Evolutionary conservation across 148 eudicot genomes (phyloP).

Genomic region (Agrostemma githago): DNA sequence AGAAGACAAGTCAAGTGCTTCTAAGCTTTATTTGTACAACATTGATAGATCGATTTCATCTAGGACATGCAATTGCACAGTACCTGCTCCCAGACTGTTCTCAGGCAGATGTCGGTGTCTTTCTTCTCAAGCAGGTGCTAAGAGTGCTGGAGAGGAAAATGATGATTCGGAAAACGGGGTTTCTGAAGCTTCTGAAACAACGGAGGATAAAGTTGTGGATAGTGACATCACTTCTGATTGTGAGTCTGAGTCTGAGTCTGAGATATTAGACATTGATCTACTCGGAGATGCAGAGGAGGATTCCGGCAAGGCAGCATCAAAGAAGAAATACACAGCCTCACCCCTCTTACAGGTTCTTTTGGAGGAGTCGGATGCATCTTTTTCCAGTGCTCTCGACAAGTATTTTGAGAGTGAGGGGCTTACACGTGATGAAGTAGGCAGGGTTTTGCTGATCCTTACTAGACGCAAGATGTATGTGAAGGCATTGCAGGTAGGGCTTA

Average conservation of each 20-base stretch:
- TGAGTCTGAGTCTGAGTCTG: constrained; percentile 33
- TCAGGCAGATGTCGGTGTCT: constrained; percentile 28
- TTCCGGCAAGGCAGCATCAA: constrained; percentile 15
- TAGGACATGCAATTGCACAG: constrained; percentile 22
- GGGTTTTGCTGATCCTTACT: constrained; percentile 37
- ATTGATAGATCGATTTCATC: constrained; percentile 23
- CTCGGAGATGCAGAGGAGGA: constrained; percentile 32
- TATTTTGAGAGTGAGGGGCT: constrained; percentile 53
- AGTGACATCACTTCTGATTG: constrained; percentile 26
- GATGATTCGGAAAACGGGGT: constrained; percentile 74
- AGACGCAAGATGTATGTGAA: constrained; percentile 42
- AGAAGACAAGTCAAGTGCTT: constrained; percentile 27
- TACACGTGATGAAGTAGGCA: constrained; percentile 20
- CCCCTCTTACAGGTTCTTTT: constrained; percentile 35
- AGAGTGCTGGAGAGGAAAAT: constrained; percentile 52
- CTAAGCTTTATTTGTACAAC: constrained; percentile 15
- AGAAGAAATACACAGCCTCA: constrained; percentile 16
- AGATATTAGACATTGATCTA: constrained; percentile 41
- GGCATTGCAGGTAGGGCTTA: constrained; percentile 97
- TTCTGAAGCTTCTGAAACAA: constrained; percentile 44
- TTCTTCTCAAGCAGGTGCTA: constrained; percentile 51
- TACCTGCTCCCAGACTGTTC: too few relatives aligned
- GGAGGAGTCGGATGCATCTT: constrained; percentile 31
- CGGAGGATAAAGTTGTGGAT: constrained; percentile 12
- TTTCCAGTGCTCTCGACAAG: constrained; percentile 43